Evolutionary conservation across 169 alveolate species (phyloP).

Genomic region (Babesia ovis): DNA sequence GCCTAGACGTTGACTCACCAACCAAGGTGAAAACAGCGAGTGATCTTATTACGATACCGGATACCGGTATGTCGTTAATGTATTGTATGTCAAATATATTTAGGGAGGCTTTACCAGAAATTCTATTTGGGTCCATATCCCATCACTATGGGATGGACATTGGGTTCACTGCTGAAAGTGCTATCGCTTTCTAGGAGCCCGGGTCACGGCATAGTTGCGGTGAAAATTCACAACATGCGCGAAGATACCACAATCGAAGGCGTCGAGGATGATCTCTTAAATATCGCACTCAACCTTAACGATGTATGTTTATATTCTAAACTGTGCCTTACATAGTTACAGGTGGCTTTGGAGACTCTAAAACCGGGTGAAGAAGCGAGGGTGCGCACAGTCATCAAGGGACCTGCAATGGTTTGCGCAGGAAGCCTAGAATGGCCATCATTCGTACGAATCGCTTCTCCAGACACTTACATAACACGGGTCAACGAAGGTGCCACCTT

Average conservation of each 20-base stretch:
- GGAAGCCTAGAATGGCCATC: constrained; percentile 81
- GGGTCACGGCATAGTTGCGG: constrained; percentile 82
- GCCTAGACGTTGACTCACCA: constrained; percentile 58
- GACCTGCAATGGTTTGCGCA: constrained; percentile 79
- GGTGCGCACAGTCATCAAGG: constrained; percentile 71
- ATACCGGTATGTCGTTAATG: constrained; percentile 2
- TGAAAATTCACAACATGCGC: constrained; percentile 77
- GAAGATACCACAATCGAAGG: constrained; percentile 69
- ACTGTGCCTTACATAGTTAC: constrained; percentile 1
- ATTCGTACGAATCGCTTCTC: constrained; percentile 68
- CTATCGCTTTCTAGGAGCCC: constrained; percentile 78
- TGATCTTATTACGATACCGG: constrained; percentile 35
- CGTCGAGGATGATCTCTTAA: constrained; percentile 79
- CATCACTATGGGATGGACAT: constrained; percentile 81
- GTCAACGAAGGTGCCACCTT: constrained; percentile 75
- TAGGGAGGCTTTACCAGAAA: constrained; percentile 81
- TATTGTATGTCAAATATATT: constrained; percentile 1
- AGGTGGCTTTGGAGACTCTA: constrained; percentile 68
- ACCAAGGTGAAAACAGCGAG: constrained; percentile 57
- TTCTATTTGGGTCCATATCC: constrained; percentile 83
- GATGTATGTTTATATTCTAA: constrained; percentile 62
- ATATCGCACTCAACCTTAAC: constrained; percentile 77
- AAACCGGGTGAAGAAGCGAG: constrained; percentile 69
- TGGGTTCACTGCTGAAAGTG: constrained; percentile 79
- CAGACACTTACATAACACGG: constrained; percentile 76